Percentiles rank a stretch among this genome's conserved stretches.
phyloP scores from a whole-genome alignment of 2,329 filamentous ascomycete genomes.

The Malbranchea zuffiana region DNA sequence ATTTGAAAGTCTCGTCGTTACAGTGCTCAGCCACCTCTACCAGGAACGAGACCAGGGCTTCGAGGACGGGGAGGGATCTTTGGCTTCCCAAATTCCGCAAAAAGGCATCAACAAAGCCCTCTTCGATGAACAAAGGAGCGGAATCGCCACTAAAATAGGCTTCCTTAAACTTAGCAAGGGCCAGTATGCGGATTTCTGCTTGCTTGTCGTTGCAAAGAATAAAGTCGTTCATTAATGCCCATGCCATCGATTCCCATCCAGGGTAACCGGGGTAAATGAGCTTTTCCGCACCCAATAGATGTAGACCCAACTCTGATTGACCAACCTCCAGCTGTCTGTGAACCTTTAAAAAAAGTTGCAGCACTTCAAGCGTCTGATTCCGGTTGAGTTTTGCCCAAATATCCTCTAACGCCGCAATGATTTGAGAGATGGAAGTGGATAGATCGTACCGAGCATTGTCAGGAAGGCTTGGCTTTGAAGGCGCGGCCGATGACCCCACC shows the following conservation, averaged over 20 bases:
- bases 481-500: slow-evolving; percentile 15
- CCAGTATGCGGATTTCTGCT: slow-evolving; percentile 31
- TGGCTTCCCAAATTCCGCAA: slow-evolving; percentile 28
- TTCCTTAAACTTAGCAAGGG: slow-evolving; percentile 31
- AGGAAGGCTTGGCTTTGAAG: slow-evolving; percentile 19
- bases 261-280: slow-evolving; percentile 26
- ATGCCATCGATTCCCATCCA: slow-evolving; percentile 26
- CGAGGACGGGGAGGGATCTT: slow-evolving; percentile 29
- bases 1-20: slow-evolving; percentile 25
- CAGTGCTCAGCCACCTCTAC: slow-evolving; percentile 24
- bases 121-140: slow-evolving; percentile 23
- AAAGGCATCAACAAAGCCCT: slow-evolving; percentile 26
- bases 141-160: slow-evolving; percentile 26
- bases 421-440: slow-evolving; percentile 28
- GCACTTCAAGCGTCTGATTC: slow-evolving; percentile 28
- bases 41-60: slow-evolving; percentile 31
- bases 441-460: slow-evolving; percentile 31
- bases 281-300: slow-evolving; percentile 24
- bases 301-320: slow-evolving; percentile 31
- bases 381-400: slow-evolving; percentile 29
- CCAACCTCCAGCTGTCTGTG: slow-evolving; percentile 29
- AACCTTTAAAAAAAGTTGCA: slow-evolving; percentile 27
- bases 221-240: slow-evolving; percentile 28
- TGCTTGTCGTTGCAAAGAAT: slow-evolving; percentile 29
- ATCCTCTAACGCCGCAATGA: slow-evolving; percentile 27